Evolutionary conservation across 371 early-diverging fungal species (phyloP).

Genomic region (Mortierella sp.): DNA sequence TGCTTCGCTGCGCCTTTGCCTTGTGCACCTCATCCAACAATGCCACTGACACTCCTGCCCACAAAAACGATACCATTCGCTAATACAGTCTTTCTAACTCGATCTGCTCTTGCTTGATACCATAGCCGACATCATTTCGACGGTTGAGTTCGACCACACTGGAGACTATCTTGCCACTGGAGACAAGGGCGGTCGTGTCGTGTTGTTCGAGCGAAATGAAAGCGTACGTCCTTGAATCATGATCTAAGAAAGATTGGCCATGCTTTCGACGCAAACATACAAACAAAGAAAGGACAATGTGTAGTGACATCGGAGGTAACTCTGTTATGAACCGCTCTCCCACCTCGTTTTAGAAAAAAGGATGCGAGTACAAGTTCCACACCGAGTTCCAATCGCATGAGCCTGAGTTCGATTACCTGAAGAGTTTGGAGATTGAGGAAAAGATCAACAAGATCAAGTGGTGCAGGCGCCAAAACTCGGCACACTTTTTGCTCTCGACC

Average conservation of each 20-base stretch:
- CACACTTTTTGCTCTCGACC: slow-evolving; percentile 97
- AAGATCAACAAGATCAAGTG: slow-evolving; percentile 99
- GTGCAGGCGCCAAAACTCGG: slow-evolving; percentile 95
- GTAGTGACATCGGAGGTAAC: slow-evolving; percentile 10
- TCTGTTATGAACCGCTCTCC: slow-evolving; percentile 19
- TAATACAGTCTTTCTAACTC: background rate
- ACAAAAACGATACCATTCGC: background rate
- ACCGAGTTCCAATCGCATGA: slow-evolving; percentile 99
- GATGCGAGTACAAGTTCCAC: slow-evolving; percentile 99
- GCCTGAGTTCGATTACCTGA: slow-evolving; percentile 99
- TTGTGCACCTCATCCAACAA: background rate
- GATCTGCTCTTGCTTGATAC: background rate
- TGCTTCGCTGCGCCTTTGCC: background rate
- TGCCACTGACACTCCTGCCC: background rate
- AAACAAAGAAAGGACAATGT: background rate
- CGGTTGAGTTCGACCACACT: slow-evolving; percentile 97
- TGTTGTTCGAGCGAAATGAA: slow-evolving; percentile 97
- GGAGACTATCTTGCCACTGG: slow-evolving; percentile 98
- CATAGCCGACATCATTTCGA: slow-evolving; percentile 98
- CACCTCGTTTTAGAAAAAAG: slow-evolving; percentile 86
- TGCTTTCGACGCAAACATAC: background rate
- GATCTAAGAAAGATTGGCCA: background rate
- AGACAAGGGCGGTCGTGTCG: slow-evolving; percentile 98
- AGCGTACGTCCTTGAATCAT: slow-evolving; percentile 75
- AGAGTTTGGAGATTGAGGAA: slow-evolving; percentile 99